Evolutionary conservation across 345 rosid genomes (phyloP), one percentile per base, ranked within the genome.

Genomic region (Citropsis articulata): DNA sequence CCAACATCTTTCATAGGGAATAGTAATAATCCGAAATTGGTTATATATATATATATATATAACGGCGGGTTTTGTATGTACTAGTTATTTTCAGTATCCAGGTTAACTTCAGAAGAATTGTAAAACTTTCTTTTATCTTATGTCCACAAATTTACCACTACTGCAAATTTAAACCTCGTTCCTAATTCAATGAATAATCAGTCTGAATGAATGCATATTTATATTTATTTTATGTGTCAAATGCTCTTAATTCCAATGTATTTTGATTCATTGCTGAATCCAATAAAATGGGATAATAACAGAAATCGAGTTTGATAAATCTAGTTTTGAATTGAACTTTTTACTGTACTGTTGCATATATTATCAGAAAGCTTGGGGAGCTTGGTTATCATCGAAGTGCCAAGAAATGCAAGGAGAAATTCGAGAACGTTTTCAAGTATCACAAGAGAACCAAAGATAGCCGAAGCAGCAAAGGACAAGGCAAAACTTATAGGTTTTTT

Each of bases 381-480:
- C 91, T 86, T 76, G 91, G 91, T 48, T 88, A 81, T 75, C 70
- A 83, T 78, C 89, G 91, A 81, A 86, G 83, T 22, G 81, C 83
- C 68, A 88, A 88, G 85, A 88, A 88, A 75, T 86, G 91, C 84
- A 84, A 85, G 75, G 89, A 88, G 83, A 88, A 88, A 33, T 87
- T 87, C 45, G 90, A 87, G 85, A 87, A 87, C 66, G 88, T 87
- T 25, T 87, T 61, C 77, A 88, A 88, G 81, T 88, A 88, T 74
- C 89, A 88, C 87, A 86, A 85, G 81, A 78, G 89, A 80, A 88
- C 91, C 81, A 88, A 83, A 78, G 87, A 84, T 55, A 83, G 87
- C 50, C 82, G 89, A 67, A 76, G 80, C n/a, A 82, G 83, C 28
- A 88, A 84, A 72, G 75, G 79, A 2, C 82, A 86, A 33, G 86